phyloP scores from a whole-genome alignment of 1,284 basidiomycete genomes.

The Malassezia furfur region DNA sequence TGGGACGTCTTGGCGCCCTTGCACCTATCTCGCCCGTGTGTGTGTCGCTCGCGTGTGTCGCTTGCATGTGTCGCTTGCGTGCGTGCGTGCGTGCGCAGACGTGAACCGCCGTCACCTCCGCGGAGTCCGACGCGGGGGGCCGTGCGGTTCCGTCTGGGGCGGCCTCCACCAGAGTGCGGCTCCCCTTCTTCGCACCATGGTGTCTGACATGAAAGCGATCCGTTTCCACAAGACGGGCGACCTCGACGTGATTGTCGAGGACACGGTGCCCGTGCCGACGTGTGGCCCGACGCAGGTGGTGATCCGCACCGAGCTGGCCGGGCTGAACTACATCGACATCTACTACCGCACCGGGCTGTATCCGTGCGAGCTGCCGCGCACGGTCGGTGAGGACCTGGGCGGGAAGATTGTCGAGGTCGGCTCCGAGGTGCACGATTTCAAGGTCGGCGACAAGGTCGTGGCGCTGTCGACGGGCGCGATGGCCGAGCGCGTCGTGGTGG shows the following conservation, averaged over 20 bases:
- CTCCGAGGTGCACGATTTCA: slow-evolving; percentile 48
- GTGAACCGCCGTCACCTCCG: too few relatives aligned
- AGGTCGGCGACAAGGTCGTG: slow-evolving; percentile 59
- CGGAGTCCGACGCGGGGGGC: too few relatives aligned
- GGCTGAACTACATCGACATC: slow-evolving; percentile 60
- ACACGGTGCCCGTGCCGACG: slow-evolving; percentile 57
- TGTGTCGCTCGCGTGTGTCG: too few relatives aligned
- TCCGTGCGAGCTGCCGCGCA: slow-evolving; percentile 58
- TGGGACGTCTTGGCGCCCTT: too few relatives aligned
- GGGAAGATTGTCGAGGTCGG: slow-evolving; percentile 64
- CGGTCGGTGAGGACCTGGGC: slow-evolving; percentile 67
- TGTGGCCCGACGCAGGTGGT: slow-evolving; percentile 62
- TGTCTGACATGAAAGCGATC: slow-evolving; percentile 52
- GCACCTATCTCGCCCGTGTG: too few relatives aligned
- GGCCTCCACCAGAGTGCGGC: too few relatives aligned
- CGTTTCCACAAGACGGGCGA: slow-evolving; percentile 58
- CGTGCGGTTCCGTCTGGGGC: too few relatives aligned
- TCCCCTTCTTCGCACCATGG: too few relatives aligned
- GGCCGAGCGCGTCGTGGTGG: slow-evolving; percentile 65
- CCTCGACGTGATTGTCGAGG: slow-evolving; percentile 66
- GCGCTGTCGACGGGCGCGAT: slow-evolving; percentile 57
- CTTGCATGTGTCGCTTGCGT: too few relatives aligned
- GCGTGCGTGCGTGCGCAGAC: too few relatives aligned
- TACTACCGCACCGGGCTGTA: slow-evolving; percentile 52
- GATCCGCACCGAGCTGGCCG: slow-evolving; percentile 59